Conservation (phyloP, 305 asterid genomes). For the Ilex paraguariensis region DNA sequence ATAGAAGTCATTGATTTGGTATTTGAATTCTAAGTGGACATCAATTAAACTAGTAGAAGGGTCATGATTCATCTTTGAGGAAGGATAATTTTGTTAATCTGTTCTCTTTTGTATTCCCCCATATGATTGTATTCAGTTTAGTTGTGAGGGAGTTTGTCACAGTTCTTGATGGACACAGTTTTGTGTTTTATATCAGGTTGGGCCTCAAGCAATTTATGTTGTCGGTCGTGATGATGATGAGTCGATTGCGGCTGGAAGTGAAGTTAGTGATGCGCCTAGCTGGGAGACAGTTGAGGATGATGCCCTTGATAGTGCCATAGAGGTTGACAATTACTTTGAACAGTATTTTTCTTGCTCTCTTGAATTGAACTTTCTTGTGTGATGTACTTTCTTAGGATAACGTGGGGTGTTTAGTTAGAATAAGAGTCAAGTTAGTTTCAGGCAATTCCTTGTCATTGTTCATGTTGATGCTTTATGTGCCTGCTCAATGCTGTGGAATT, state of each 20-base stretch:
- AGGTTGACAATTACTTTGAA: slow-evolving; percentile 51
- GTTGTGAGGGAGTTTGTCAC: neutral
- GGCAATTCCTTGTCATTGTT: too few species aligned
- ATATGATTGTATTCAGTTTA: neutral
- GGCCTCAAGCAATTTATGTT: slow-evolving; percentile 99
- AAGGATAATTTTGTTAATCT: neutral
- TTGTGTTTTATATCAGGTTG: slow-evolving; percentile 56
- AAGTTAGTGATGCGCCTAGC: slow-evolving; percentile 76
- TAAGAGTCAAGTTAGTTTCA: neutral
- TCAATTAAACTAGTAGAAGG: too few species aligned
- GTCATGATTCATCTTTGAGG: too few species aligned
- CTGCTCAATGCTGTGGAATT: too few species aligned
- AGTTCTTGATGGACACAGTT: neutral
- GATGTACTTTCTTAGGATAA: too few species aligned
- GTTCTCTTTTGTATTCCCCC: neutral
- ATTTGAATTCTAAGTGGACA: too few species aligned
- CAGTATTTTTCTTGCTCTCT: slow-evolving; percentile 6
- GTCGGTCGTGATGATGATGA: slow-evolving; percentile 99
- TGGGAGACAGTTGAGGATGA: slow-evolving; percentile 98
- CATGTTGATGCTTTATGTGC: too few species aligned
- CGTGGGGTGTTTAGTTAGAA: too few species aligned
- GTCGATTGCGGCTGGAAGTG: slow-evolving; percentile 74
- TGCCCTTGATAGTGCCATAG: slow-evolving; percentile 35
- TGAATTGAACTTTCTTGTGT: neutral
- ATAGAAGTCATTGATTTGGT: too few species aligned